A percentile compares a stretch with the other conserved stretches of the same genome.
These are phyloP conservation scores for Diaporthe citriasiana DNA, from an alignment of 2,329 filamentous ascomycete species.

Conservation along the genomic window DNA sequence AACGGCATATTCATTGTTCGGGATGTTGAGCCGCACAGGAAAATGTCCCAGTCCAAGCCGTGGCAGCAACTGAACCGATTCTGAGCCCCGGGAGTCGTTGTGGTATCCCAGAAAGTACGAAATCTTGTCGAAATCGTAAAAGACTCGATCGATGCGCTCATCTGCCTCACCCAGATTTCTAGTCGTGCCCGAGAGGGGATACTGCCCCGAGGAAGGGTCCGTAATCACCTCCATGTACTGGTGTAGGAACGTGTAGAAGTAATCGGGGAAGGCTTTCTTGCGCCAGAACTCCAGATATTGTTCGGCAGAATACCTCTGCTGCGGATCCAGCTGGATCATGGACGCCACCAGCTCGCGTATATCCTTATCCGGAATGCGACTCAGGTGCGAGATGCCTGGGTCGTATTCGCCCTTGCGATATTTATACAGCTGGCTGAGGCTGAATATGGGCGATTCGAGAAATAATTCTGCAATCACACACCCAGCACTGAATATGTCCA, in stretches of 20 bases:
- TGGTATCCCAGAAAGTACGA: conserved; percentile 90
- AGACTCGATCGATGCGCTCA: conserved; percentile 93
- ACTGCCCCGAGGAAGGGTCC: conserved; percentile 85
- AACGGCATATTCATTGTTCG: conserved; percentile 82
- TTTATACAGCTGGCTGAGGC: conserved; percentile 94
- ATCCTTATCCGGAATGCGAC: conserved; percentile 88
- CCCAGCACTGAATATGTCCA: conserved; percentile 98
- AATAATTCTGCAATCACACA: conserved; percentile 98
- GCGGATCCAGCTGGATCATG: conserved; percentile 96
- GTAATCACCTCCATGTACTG: conserved; percentile 98
- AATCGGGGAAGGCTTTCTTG: conserved; percentile 91
- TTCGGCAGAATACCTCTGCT: conserved; percentile 91
- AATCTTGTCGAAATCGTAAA: conserved; percentile 97
- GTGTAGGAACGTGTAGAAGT: conserved; percentile 97
- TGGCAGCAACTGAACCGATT: conserved; percentile 55
- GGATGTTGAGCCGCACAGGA: conserved; percentile 87
- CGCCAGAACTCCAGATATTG: conserved; percentile 95
- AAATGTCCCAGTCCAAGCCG: conserved; percentile 75
- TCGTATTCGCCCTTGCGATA: conserved; percentile 95
- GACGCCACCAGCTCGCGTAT: conserved; percentile 90
- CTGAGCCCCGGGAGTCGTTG: conserved; percentile 56
- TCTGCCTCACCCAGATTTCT: conserved; percentile 89
- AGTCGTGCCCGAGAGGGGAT: conserved; percentile 75
- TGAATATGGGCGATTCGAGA: conserved; percentile 96
- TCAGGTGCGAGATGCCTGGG: conserved; percentile 83